phyloP scores from a whole-genome alignment of 2,329 filamentous ascomycete genomes.

The Cercospora nicotianae region DNA sequence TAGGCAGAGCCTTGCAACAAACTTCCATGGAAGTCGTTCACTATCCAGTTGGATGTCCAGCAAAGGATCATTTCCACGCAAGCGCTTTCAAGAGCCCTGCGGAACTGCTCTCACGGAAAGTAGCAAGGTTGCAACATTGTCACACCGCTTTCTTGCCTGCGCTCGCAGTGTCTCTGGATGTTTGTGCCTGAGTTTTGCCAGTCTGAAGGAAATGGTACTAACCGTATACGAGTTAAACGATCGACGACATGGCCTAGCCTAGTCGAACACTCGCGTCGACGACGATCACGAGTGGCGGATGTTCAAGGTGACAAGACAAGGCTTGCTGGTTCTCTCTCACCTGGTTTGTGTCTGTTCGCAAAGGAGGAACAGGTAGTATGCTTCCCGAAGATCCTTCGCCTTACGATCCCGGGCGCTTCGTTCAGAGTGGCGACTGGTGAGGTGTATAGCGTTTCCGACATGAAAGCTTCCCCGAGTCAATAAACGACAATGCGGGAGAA shows the following conservation, averaged over 20 bases:
- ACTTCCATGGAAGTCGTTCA: neutral
- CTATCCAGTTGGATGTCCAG: neutral
- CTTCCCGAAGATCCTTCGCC: neutral
- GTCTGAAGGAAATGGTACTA: neutral
- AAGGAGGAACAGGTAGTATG: neutral
- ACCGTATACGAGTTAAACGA: neutral
- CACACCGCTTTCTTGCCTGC: neutral
- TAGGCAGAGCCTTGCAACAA: neutral
- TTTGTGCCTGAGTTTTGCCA: neutral
- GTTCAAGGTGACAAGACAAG: neutral
- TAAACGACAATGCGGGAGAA: neutral
- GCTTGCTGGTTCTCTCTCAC: conserved; percentile 2
- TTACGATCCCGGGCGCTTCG: neutral
- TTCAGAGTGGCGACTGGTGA: neutral
- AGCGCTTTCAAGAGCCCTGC: neutral
- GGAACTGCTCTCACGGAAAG: neutral
- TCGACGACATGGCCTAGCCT: neutral
- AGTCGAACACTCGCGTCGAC: neutral
- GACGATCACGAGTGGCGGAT: neutral
- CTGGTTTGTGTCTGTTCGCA: neutral
- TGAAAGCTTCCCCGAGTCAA: neutral
- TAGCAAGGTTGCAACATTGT: neutral
- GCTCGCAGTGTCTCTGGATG: neutral
- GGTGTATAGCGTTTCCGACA: neutral
- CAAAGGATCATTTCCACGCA: neutral